These are phyloP conservation scores for Spinacia oleracea DNA, from an alignment of 179 eudicot genomes.

Conservation along the genomic window DNA sequence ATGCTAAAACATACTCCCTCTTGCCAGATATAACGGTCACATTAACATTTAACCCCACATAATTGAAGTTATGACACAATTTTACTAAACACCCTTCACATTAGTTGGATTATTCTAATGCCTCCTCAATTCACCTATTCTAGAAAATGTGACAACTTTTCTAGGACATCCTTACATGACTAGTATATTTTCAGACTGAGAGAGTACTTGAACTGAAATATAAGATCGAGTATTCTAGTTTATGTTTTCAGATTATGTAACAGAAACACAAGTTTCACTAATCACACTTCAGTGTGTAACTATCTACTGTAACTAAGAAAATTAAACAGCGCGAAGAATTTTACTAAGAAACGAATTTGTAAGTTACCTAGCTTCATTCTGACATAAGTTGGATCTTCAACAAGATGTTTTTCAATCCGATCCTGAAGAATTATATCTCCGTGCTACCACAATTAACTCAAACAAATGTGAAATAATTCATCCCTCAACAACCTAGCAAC, in stretches of 20 bases:
- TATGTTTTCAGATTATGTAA: neutral
- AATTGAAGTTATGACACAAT: neutral
- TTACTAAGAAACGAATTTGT: neutral
- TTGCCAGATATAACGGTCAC: neutral
- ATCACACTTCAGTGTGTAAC: neutral
- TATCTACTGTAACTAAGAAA: neutral
- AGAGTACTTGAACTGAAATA: neutral
- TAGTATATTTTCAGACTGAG: neutral
- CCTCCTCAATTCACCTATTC: neutral
- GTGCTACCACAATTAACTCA: conserved; percentile 13
- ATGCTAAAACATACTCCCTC: neutral
- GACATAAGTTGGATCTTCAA: conserved; percentile 26
- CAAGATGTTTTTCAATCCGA: neutral
- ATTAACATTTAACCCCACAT: neutral
- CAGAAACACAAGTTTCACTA: neutral
- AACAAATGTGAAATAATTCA: conserved; percentile 8
- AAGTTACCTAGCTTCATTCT: conserved; percentile 49
- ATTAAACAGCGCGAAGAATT: neutral
- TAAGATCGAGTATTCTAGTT: neutral
- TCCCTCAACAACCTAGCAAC: conserved; percentile 25
- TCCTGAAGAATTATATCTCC: neutral
- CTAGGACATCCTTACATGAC: neutral
- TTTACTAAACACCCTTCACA: neutral
- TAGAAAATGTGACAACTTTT: neutral
- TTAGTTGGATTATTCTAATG: neutral